phyloP scores from a whole-genome alignment of 768 basidiomycete genomes.

The Jaapia argillacea region DNA sequence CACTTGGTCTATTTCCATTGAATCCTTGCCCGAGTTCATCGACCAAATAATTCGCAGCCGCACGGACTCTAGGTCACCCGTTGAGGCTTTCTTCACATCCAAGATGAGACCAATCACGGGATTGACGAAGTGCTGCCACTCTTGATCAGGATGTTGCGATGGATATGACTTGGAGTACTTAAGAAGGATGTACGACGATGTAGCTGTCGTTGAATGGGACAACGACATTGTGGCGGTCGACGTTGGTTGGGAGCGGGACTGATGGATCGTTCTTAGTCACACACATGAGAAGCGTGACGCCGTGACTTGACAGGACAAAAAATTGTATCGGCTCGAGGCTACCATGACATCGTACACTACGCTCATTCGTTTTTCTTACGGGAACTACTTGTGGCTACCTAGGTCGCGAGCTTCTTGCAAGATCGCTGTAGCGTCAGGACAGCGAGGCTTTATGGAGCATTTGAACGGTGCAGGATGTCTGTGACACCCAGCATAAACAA shows the following conservation, averaged over 20 bases:
- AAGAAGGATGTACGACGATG: constrained; percentile 41
- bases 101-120: constrained; percentile 54
- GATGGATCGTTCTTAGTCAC: no score
- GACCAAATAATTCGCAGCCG: constrained; percentile 58
- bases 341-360: no score
- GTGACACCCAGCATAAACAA: not conserved
- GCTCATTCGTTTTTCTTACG: no score
- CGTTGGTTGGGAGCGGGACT: no score
- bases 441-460: not conserved
- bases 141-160: constrained; percentile 22
- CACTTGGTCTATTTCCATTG: constrained; percentile 30
- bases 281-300: no score
- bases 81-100: constrained; percentile 43
- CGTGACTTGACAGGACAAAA: no score
- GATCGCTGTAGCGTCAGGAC: no score
- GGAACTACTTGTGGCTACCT: no score
- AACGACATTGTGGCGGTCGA: no score
- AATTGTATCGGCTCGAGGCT: no score
- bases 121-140: constrained; percentile 77
- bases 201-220: constrained; percentile 47
- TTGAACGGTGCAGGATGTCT: not conserved
- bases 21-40: constrained; percentile 29
- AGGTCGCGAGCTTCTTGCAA: no score
- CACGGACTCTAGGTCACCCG: constrained; percentile 49
- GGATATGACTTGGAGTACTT: constrained; percentile 68